Evolutionary conservation across 805 yeast species (phyloP), one percentile per base, ranked within the genome.

Genomic region (Wickerhamomyces ciferrii): DNA sequence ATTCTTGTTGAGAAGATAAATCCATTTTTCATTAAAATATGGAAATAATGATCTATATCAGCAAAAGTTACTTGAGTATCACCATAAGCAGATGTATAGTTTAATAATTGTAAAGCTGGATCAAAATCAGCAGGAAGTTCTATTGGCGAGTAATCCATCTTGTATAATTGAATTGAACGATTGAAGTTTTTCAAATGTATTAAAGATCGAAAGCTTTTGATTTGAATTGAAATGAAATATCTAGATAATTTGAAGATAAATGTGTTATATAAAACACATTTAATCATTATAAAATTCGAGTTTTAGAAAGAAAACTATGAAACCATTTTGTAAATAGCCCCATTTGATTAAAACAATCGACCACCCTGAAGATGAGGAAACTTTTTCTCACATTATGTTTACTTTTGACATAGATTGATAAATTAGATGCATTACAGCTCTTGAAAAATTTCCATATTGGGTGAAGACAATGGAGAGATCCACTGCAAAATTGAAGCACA

Each of bases 1-100:
- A 83, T 65, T 50, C 84, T 71, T 2, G 75, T 71, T 13, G 87
- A 86, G 56, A 74, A 75, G 38, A 81, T 66, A 19, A 76, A 68
- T 0, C 73, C 72, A 34, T 70, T 62, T 36, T 70, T 67, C 35
- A 70, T 45, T 34, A 59, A 59, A 5, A 58, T 55, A 41, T 61
- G 58, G 32, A 70, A 54, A 41, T 67, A 62, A 13, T 48, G 41
- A 51, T 79, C 79, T 2, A 80, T 42, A 24, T 75, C 74, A 2
- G 53, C 56, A 44, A 78, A 74, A 0, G 74, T 54, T 4, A 73
- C 53, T 10, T 58, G 51, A 0, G 66, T 51, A 10, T 51, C 60
- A 2, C 83, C 83, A 41, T 60, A 65, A 1, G 68, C 61, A 3
- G 77, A 65, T 0, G 76, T 72, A 51, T 67, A 77, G 45, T 67